Conservation (phyloP, 2,329 filamentous ascomycete genomes). For the Tolypocladium tundrense region DNA sequence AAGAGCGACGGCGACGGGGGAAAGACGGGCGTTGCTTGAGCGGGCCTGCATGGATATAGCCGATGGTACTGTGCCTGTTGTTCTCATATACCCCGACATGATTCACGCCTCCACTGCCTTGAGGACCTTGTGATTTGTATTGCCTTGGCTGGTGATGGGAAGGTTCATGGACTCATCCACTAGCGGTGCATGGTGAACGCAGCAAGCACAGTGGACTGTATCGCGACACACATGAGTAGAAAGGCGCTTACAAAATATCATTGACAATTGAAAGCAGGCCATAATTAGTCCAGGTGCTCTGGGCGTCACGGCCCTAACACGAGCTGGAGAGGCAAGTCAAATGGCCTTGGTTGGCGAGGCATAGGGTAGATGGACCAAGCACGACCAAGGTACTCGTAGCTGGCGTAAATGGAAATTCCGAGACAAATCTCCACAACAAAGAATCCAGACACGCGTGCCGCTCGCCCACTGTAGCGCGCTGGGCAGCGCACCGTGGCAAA, state of each 20-base stretch:
- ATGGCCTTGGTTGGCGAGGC: neutral
- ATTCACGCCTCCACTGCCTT: neutral
- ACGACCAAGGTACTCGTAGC: neutral
- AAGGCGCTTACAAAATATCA: no score
- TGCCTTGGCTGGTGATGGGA: no score
- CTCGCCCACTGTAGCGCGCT: neutral
- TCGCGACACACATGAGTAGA: no score
- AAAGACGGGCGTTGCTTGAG: neutral
- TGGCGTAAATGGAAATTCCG: neutral
- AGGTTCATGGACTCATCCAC: no score
- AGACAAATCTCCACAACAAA: neutral
- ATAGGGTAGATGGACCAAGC: neutral
- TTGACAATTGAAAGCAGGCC: no score
- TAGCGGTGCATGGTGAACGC: no score
- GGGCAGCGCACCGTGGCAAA: neutral
- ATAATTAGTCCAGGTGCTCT: no score
- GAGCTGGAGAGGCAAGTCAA: no score
- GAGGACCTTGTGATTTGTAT: no score
- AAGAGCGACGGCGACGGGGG: conserved; percentile 8
- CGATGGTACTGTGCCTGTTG: neutral
- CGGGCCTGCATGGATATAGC: neutral
- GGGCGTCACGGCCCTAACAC: no score
- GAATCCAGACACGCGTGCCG: neutral
- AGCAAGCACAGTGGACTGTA: no score
- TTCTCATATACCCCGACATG: neutral